Base-by-base conservation (phyloP, 73 alveolate genomes). In the Durusdinium trenchii region DNA sequence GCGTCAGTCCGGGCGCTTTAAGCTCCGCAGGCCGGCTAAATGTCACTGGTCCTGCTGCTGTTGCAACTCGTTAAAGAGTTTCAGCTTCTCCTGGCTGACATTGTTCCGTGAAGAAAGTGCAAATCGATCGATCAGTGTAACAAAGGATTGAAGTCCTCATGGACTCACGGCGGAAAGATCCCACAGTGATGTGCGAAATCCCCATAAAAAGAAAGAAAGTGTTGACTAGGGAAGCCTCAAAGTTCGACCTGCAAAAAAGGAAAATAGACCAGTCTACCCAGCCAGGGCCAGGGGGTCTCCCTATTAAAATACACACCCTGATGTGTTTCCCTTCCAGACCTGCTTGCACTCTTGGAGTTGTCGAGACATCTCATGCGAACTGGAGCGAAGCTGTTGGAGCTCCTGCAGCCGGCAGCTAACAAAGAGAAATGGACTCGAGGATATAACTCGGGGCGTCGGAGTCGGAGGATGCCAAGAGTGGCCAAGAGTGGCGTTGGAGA, bases 1-100 rank as follows among this genome's bases (percentile, higher is more conserved):
- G 18, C 30, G 30, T 32, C 73, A 60, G 30, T 23, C 73, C 30
- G 73, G 73, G 73, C 30, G 73, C 18, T 23, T 23, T 60, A 32
- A 57, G 73, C n/a, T 60, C n/a, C n/a, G 73, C n/a, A 32, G 73
- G 85, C 50, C 28, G 20, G 86, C 7, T 43, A 38, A 76, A 40
- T 38, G 16, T 3, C 40, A 26, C 30, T 5, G 67, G 54, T 84
- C 94, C 94, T 84, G 52, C 76, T 84, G 94, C 52, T 32, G 52
- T 20, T 51, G 94, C 94, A 84, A 20, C 54, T 84, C 76, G 10
- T 52, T 84, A 12, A 84, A 26, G 76, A 84, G 94, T 30, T 51
- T 48, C 76, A 51, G 50, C 76, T 84, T 84, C 76, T 84, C 94
- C 94, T 84, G 38, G 36, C 47, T n/a, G n/a, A n/a, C n/a, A n/a